Evolutionary conservation across 2,329 filamentous ascomycete species (phyloP).

Genomic region (Lasiodiplodia citricola): DNA sequence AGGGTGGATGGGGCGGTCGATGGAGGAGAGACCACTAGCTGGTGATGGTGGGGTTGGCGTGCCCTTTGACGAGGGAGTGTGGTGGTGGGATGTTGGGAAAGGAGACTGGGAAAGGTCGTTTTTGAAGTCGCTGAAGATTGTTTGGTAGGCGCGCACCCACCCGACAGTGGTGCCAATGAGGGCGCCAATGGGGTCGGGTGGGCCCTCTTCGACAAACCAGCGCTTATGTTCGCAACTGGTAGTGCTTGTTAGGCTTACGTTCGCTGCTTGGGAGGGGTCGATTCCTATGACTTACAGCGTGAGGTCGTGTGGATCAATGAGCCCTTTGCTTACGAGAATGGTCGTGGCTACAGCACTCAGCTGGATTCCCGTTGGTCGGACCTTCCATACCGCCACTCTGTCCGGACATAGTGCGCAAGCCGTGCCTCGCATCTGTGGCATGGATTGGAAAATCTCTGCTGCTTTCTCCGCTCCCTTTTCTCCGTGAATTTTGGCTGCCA

Average conservation of each 20-base stretch:
- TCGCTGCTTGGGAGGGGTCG: neutral
- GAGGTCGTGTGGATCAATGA: neutral
- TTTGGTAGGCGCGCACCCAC: slow-evolving; percentile 1
- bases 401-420: slow-evolving; percentile 1
- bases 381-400: neutral
- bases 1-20: neutral
- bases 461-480: neutral
- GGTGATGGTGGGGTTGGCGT: neutral
- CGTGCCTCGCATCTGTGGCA: neutral
- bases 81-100: neutral
- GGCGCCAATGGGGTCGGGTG: slow-evolving; percentile 2
- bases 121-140: slow-evolving; percentile 4
- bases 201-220: slow-evolving; percentile 14
- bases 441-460: neutral
- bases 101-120: neutral
- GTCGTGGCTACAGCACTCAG: neutral
- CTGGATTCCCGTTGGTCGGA: neutral
- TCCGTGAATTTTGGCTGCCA: neutral
- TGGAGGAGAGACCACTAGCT: neutral
- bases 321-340: neutral
- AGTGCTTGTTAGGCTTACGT: neutral
- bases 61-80: neutral
- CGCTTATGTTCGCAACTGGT: slow-evolving; percentile 3
- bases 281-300: neutral
- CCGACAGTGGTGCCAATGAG: neutral